Evolutionary conservation across 2,329 filamentous ascomycete genomes (phyloP).

Genomic region (Phialocephala sp.): DNA sequence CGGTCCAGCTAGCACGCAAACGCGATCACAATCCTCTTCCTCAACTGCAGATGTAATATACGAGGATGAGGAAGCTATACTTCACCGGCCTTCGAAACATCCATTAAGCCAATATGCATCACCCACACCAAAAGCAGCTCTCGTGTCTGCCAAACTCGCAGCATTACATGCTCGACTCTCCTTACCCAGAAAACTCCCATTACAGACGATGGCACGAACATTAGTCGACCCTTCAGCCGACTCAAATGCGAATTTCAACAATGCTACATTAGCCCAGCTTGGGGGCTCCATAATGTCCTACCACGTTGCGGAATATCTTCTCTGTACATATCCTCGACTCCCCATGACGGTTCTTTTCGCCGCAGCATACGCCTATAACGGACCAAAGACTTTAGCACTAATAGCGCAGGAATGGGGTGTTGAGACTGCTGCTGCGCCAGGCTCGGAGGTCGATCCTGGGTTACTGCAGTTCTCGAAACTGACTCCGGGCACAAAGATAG

Average conservation of each 20-base stretch:
- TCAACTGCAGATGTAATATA: slow-evolving; percentile 26
- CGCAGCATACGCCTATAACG: slow-evolving; percentile 83
- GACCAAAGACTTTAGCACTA: slow-evolving; percentile 72
- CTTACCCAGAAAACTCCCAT: slow-evolving; percentile 79
- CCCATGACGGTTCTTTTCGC: slow-evolving; percentile 88
- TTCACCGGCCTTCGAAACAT: slow-evolving; percentile 46
- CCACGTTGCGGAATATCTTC: slow-evolving; percentile 85
- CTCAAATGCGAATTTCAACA: slow-evolving; percentile 81
- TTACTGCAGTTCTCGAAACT: slow-evolving; percentile 77
- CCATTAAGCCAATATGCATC: slow-evolving; percentile 58
- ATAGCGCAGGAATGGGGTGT: slow-evolving; percentile 90
- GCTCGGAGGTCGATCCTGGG: slow-evolving; percentile 89
- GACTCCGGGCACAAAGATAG: slow-evolving; percentile 49
- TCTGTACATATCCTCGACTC: slow-evolving; percentile 88
- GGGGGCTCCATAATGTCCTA: slow-evolving; percentile 85
- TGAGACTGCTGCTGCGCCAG: slow-evolving; percentile 83
- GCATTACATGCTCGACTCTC: slow-evolving; percentile 89
- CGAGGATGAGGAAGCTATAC: slow-evolving; percentile 35
- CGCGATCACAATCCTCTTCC: slow-evolving; percentile 32
- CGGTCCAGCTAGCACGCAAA: slow-evolving; percentile 38
- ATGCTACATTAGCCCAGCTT: slow-evolving; percentile 79
- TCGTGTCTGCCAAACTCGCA: slow-evolving; percentile 83
- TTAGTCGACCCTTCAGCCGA: slow-evolving; percentile 89
- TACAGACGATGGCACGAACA: slow-evolving; percentile 84
- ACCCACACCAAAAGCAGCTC: slow-evolving; percentile 70